Evolutionary conservation across 768 basidiomycete genomes (phyloP).

Genomic region (Lactarius quietus): DNA sequence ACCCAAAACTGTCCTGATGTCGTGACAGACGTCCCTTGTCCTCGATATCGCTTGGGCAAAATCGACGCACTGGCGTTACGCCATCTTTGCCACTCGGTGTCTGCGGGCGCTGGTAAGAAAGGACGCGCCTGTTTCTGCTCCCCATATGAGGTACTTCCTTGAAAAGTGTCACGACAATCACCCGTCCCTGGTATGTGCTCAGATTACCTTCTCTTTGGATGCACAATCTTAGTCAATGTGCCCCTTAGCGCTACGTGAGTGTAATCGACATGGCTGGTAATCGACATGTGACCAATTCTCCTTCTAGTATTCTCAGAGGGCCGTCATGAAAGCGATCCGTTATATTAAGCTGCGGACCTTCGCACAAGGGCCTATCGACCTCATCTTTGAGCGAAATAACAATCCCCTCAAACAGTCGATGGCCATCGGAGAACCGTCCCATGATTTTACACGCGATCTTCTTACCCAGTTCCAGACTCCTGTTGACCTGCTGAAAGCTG

Average conservation of each 20-base stretch:
- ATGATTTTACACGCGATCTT: constrained; percentile 51
- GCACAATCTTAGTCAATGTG: constrained; percentile 15
- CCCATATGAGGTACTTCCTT: constrained; percentile 55
- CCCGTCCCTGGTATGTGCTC: constrained; percentile 55
- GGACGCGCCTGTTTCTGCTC: constrained; percentile 49
- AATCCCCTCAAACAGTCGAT: constrained; percentile 64
- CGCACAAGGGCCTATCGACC: constrained; percentile 49
- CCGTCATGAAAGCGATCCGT: constrained; percentile 71
- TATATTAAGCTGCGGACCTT: constrained; percentile 81
- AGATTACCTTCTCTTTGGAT: not conserved
- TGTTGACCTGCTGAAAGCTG: constrained; percentile 36
- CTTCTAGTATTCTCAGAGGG: constrained; percentile 63
- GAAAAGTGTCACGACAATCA: constrained; percentile 59
- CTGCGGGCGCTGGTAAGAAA: constrained; percentile 66
- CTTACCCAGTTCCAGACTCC: constrained; percentile 54
- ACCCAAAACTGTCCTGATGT: constrained; percentile 14
- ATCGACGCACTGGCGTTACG: constrained; percentile 77
- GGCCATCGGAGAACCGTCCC: constrained; percentile 44
- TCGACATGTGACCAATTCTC: not conserved
- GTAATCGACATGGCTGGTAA: not conserved
- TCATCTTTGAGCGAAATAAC: constrained; percentile 56
- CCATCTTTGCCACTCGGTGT: constrained; percentile 63
- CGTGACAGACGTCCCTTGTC: constrained; percentile 40
- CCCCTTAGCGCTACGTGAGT: constrained; percentile 55
- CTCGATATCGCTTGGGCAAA: constrained; percentile 56